These are phyloP conservation scores for Dendryphion nanum DNA, from an alignment of 2,329 filamentous ascomycete genomes.

Conservation along the genomic window DNA sequence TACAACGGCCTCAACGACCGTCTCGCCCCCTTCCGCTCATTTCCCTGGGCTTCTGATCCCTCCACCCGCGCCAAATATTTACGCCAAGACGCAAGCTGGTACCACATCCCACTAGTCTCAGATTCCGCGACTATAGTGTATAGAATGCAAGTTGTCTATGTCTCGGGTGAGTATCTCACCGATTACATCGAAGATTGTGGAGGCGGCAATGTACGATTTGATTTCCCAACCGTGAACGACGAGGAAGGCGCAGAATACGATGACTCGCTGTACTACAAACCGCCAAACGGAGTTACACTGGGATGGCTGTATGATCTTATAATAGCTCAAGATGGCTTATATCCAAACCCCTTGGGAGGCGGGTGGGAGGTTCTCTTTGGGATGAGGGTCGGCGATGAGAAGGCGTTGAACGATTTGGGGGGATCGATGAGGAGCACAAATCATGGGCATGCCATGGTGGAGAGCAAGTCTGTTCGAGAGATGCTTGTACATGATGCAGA, in stretches of 20 bases:
- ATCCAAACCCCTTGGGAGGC: background rate
- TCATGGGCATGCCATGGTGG: no score
- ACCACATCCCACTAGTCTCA: background rate
- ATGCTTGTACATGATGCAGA: no score
- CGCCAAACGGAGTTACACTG: background rate
- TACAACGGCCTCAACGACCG: background rate
- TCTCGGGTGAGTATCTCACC: background rate
- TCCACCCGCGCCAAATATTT: background rate
- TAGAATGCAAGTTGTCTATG: background rate
- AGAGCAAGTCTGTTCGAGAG: no score
- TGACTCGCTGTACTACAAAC: background rate
- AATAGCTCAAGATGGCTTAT: background rate
- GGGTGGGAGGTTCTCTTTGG: background rate
- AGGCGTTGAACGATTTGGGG: no score
- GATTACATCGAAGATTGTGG: background rate
- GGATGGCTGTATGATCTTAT: background rate
- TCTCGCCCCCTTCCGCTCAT: background rate
- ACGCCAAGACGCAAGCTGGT: background rate
- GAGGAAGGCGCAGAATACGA: no score
- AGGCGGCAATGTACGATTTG: background rate
- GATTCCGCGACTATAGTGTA: background rate
- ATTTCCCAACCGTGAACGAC: no score
- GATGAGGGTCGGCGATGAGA: background rate
- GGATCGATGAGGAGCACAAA: no score
- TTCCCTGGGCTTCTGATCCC: background rate